Evolutionary conservation across 108 stramenopile genomes (phyloP).

Genomic region (Pseudonitzschia delicatissima): DNA sequence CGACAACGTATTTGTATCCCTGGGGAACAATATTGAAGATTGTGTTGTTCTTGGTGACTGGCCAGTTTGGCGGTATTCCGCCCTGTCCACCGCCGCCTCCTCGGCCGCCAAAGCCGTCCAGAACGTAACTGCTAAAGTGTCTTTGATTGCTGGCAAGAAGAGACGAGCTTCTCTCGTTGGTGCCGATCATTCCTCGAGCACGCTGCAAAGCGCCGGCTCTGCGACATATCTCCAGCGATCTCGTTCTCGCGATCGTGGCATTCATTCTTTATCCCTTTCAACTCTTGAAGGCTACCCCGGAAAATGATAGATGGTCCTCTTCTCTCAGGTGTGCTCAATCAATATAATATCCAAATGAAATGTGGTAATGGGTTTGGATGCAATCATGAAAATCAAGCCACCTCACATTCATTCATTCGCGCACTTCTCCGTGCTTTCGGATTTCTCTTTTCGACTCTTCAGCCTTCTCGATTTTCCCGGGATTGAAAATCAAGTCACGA

Average conservation of each 20-base stretch:
- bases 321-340: too few relatives aligned
- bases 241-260: constrained; percentile 3
- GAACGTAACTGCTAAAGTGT: constrained; percentile 21
- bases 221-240: not conserved
- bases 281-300: too few relatives aligned
- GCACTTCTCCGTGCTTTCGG: too few relatives aligned
- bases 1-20: constrained; percentile 91
- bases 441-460: too few relatives aligned
- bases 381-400: too few relatives aligned
- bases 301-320: too few relatives aligned
- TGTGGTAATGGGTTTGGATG: too few relatives aligned
- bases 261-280: too few relatives aligned
- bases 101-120: constrained; percentile 30
- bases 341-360: too few relatives aligned
- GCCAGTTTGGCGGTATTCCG: constrained; percentile 62
- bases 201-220: not conserved
- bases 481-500: too few relatives aligned
- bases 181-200: not conserved
- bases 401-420: too few relatives aligned
- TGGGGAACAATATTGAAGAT: constrained; percentile 93
- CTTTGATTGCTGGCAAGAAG: not conserved
- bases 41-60: constrained; percentile 81
- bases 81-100: constrained; percentile 13
- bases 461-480: too few relatives aligned
- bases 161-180: not conserved